Conservation (phyloP, 148 eudicot species). For the Euryodendron excelsum region DNA sequence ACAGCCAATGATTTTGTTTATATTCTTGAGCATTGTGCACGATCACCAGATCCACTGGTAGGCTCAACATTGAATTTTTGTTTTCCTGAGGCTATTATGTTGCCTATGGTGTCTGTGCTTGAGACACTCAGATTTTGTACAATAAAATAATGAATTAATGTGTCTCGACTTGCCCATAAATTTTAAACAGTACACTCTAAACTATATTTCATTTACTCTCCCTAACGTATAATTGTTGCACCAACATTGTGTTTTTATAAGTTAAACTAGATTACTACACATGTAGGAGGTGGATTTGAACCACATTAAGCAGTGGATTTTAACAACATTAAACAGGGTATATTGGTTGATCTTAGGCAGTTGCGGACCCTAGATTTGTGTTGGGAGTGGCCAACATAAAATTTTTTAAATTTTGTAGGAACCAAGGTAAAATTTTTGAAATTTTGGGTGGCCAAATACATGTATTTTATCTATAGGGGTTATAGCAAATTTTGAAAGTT, state of each 20-base stretch:
- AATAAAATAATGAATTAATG: neutral
- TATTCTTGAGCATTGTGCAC: conserved; percentile 70
- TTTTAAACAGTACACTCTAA: neutral
- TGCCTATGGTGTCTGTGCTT: neutral
- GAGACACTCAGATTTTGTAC: neutral
- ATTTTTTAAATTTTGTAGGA: too few relatives aligned
- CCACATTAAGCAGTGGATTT: neutral
- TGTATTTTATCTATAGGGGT: too few relatives aligned
- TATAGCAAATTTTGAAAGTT: too few relatives aligned
- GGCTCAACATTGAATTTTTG: conserved; percentile 10
- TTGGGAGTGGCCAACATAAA: too few relatives aligned
- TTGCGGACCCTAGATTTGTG: too few relatives aligned
- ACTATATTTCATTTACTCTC: neutral
- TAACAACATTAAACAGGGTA: neutral
- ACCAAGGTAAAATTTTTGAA: too few relatives aligned
- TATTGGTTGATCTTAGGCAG: neutral
- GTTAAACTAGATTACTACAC: neutral
- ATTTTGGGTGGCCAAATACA: too few relatives aligned
- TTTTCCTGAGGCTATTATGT: neutral
- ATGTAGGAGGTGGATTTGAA: neutral
- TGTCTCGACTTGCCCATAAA: neutral
- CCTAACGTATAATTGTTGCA: neutral
- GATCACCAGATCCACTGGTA: conserved; percentile 79
- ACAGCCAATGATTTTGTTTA: conserved; percentile 43
- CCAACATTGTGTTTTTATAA: neutral